Percentiles rank a stretch among this genome's conserved stretches.
These are phyloP conservation scores for Leccinum pellstonianum DNA, from an alignment of 768 basidiomycete species.

Conservation along the genomic window DNA sequence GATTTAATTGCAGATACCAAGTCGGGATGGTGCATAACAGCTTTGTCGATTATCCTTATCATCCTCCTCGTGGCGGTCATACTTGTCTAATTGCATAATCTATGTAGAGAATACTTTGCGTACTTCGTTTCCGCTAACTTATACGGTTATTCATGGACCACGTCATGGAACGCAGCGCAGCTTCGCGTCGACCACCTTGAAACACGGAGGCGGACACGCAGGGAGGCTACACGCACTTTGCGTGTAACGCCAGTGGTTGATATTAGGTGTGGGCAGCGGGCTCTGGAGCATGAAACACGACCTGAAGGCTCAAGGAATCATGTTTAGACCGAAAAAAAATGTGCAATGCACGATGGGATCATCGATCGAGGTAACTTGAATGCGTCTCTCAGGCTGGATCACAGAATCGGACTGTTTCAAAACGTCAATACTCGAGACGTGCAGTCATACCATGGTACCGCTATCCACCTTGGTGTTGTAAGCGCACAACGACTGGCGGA, in stretches of 20 bases:
- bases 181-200: background rate
- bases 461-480: background rate
- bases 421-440: background rate
- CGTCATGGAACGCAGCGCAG: background rate
- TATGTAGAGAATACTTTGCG: slow-evolving; percentile 11
- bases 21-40: slow-evolving; percentile 86
- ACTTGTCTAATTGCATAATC: slow-evolving; percentile 46
- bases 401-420: background rate
- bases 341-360: background rate
- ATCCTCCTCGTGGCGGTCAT: slow-evolving; percentile 79
- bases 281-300: slow-evolving; percentile 1
- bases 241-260: background rate
- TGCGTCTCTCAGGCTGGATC: background rate
- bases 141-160: slow-evolving; percentile 11
- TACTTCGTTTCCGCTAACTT: slow-evolving; percentile 13
- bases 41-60: slow-evolving; percentile 78
- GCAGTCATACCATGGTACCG: background rate
- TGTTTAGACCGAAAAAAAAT: background rate
- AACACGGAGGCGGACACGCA: background rate
- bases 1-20: slow-evolving; percentile 58
- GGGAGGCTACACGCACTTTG: background rate
- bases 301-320: background rate
- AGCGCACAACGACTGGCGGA: background rate
- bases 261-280: background rate
- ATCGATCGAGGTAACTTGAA: background rate